These are phyloP conservation scores for Hypoxylon fragiforme DNA, from an alignment of 495 filamentous ascomycete species.

Conservation along the genomic window DNA sequence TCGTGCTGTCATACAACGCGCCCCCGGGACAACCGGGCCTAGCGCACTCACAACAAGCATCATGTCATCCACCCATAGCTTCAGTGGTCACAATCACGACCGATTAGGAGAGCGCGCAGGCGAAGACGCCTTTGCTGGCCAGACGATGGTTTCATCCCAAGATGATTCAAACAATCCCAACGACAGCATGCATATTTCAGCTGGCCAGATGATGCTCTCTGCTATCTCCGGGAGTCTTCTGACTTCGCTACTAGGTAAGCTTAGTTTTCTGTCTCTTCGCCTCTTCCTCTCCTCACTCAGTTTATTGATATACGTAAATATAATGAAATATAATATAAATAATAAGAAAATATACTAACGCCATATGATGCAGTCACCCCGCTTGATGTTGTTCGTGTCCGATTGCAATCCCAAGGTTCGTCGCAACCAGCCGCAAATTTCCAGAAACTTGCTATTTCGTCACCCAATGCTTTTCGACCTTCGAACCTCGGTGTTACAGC, in stretches of 20 bases:
- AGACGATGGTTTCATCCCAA: slow-evolving; percentile 33
- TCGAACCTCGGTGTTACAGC: slow-evolving; percentile 88
- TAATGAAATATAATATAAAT: too few relatives aligned
- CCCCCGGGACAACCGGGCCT: slow-evolving; percentile 31
- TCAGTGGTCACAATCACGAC: slow-evolving; percentile 34
- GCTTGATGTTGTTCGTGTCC: slow-evolving; percentile 93
- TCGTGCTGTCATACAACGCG: slow-evolving; percentile 17
- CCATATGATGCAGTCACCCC: slow-evolving; percentile 71
- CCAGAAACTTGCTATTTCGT: slow-evolving; percentile 47
- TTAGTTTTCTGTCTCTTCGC: neutral
- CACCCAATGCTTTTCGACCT: slow-evolving; percentile 62
- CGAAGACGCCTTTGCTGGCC: slow-evolving; percentile 34
- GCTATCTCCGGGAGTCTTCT: slow-evolving; percentile 87
- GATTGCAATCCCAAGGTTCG: slow-evolving; percentile 78
- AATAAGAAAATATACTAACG: slow-evolving; percentile 20
- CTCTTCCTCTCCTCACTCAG: too few relatives aligned
- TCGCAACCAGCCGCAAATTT: slow-evolving; percentile 50
- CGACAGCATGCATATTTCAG: slow-evolving; percentile 64
- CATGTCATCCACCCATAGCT: slow-evolving; percentile 26
- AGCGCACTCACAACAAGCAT: slow-evolving; percentile 31
- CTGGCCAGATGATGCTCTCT: slow-evolving; percentile 89
- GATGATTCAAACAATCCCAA: slow-evolving; percentile 46
- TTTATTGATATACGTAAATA: too few relatives aligned
- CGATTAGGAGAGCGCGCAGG: slow-evolving; percentile 28
- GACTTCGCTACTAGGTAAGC: slow-evolving; percentile 83